Evolutionary conservation across 352 stramenopile species (phyloP).

Genomic region (Phytopythium mirpurense): DNA sequence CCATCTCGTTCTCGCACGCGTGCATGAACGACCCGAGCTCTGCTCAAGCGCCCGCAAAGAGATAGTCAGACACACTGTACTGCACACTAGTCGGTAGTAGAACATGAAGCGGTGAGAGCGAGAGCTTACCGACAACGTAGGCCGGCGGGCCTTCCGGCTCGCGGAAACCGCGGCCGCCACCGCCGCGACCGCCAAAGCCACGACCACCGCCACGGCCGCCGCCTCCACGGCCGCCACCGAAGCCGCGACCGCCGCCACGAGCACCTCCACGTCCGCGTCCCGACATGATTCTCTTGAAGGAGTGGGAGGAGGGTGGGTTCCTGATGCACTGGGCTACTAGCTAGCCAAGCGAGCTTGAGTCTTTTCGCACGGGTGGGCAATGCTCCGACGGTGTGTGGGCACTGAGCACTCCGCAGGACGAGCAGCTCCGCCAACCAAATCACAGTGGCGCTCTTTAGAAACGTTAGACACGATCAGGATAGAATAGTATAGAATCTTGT

Average conservation of each 20-base stretch:
- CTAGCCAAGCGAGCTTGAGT: neutral
- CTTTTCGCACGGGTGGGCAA: neutral
- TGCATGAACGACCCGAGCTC: conserved; percentile 96
- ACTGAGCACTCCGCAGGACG: no score
- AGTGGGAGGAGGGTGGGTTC: conserved; percentile 4
- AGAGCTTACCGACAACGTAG: conserved; percentile 58
- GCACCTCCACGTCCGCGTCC: conserved; percentile 50
- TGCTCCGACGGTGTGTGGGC: no score
- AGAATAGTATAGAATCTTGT: neutral
- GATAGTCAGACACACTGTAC: no score
- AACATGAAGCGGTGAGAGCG: neutral
- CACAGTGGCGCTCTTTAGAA: neutral
- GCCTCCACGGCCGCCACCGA: neutral
- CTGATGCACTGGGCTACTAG: no score
- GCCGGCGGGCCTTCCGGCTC: conserved; percentile 65
- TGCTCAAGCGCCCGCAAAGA: conserved; percentile 14
- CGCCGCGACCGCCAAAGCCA: conserved; percentile 30
- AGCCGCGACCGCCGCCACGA: conserved; percentile 10
- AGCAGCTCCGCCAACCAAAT: conserved; percentile 9
- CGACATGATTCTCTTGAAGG: conserved; percentile 37
- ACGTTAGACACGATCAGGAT: neutral
- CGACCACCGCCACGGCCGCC: conserved; percentile 36
- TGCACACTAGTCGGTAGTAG: no score
- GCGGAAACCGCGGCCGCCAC: conserved; percentile 35
- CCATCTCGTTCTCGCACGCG: conserved; percentile 96